Percentiles rank a stretch among this genome's conserved stretches.
Conservation (phyloP, 1,284 basidiomycete species). For the Ustilago shanxiensis region DNA sequence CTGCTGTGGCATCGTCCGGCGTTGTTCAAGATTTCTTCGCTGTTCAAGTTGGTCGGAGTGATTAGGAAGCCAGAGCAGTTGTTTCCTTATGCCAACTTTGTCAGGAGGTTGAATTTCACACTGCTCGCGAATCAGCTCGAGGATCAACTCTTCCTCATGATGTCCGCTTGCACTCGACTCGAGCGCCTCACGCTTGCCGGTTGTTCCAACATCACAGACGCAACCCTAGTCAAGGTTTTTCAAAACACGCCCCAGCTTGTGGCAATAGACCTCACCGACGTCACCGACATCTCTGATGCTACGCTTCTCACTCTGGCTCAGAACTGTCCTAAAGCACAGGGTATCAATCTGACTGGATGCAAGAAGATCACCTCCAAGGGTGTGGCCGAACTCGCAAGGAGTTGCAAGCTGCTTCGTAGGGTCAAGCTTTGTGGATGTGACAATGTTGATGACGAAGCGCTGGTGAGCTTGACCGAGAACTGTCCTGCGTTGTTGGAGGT, state of each 20-base stretch:
- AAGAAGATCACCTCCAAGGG: conserved; percentile 83
- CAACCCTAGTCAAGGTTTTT: conserved; percentile 79
- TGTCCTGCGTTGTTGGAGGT: conserved; percentile 93
- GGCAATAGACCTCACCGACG: conserved; percentile 84
- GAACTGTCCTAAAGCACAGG: conserved; percentile 84
- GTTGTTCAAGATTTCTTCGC: conserved; percentile 79
- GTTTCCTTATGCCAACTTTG: conserved; percentile 88
- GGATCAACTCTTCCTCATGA: conserved; percentile 82
- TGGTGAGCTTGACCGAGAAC: conserved; percentile 62
- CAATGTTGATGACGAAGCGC: conserved; percentile 56
- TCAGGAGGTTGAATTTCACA: conserved; percentile 91
- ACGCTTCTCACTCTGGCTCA: conserved; percentile 58
- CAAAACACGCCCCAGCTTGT: conserved; percentile 81
- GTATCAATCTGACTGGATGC: conserved; percentile 91
- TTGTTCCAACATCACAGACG: conserved; percentile 80
- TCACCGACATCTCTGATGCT: conserved; percentile 67
- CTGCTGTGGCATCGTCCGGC: conserved; percentile 93
- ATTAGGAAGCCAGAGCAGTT: conserved; percentile 73
- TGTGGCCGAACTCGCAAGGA: conserved; percentile 81
- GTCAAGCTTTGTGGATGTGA: conserved; percentile 67
- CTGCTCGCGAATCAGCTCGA: conserved; percentile 80
- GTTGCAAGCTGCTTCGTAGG: conserved; percentile 81
- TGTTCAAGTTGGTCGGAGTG: conserved; percentile 75
- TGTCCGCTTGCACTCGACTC: conserved; percentile 83
- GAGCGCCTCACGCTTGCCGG: conserved; percentile 92